Evolutionary conservation across 805 yeast species (phyloP).

Genomic region (Torulaspora delbrueckii): DNA sequence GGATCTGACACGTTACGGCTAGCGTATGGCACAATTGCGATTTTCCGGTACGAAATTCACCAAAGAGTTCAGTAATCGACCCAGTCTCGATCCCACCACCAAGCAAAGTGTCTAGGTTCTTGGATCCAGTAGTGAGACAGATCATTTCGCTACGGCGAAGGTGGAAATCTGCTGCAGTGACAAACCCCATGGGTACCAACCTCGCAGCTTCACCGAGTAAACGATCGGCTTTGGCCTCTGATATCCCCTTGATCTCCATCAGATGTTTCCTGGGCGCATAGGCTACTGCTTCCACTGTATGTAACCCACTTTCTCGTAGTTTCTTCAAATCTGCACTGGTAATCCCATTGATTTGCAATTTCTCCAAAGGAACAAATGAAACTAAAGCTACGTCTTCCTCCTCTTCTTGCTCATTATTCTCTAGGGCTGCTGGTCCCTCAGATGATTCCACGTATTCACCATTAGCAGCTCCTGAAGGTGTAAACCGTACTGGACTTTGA

Average conservation of each 20-base stretch:
- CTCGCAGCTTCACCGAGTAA: slow-evolving; percentile 77
- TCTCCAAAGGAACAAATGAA: slow-evolving; percentile 35
- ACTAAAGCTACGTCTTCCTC: slow-evolving; percentile 48
- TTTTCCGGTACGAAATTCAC: slow-evolving; percentile 97
- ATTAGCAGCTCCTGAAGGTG: slow-evolving; percentile 2
- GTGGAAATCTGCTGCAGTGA: slow-evolving; percentile 94
- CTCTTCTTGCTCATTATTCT: slow-evolving; percentile 30
- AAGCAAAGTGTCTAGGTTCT: slow-evolving; percentile 81
- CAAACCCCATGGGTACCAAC: slow-evolving; percentile 91
- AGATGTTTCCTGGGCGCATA: slow-evolving; percentile 83
- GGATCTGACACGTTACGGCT: slow-evolving; percentile 94
- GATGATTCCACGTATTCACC: slow-evolving; percentile 5
- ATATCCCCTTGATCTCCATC: slow-evolving; percentile 79
- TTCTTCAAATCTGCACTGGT: slow-evolving; percentile 72
- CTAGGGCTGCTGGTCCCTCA: slow-evolving; percentile 4
- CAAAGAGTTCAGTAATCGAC: slow-evolving; percentile 91
- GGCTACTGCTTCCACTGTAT: slow-evolving; percentile 90
- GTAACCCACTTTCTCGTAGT: slow-evolving; percentile 74
- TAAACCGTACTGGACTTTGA: slow-evolving; percentile 10
- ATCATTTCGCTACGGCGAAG: slow-evolving; percentile 84
- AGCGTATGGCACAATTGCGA: slow-evolving; percentile 95
- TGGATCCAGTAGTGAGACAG: slow-evolving; percentile 92
- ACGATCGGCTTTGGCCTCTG: slow-evolving; percentile 91
- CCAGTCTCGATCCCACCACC: slow-evolving; percentile 99
- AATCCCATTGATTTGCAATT: slow-evolving; percentile 73